phyloP scores from a whole-genome alignment of 441 rosid genomes.

The Capsella rubella region DNA sequence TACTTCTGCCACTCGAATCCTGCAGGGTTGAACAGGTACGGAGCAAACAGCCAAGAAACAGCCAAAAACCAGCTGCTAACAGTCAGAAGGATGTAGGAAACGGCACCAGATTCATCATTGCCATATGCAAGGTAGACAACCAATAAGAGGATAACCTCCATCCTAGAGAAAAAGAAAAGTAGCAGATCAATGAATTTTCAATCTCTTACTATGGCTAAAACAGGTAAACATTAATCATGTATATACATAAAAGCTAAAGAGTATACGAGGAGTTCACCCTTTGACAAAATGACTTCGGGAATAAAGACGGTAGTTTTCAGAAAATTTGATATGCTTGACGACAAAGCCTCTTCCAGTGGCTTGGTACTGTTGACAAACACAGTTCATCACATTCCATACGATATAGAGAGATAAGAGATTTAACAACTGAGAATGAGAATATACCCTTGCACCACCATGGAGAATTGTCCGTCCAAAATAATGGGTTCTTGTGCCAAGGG shows the following conservation, averaged over 20 bases:
- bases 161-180: slow-evolving; percentile 54
- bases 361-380: slow-evolving; percentile 74
- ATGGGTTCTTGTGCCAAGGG: slow-evolving; percentile 96
- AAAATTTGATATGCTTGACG: slow-evolving; percentile 89
- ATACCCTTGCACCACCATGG: slow-evolving; percentile 99
- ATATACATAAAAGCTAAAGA: slow-evolving; percentile 12
- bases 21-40: slow-evolving; percentile 96
- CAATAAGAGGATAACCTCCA: slow-evolving; percentile 88
- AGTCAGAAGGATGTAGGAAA: slow-evolving; percentile 84
- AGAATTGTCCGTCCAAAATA: slow-evolving; percentile 98
- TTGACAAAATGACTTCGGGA: slow-evolving; percentile 99
- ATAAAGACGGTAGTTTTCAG: slow-evolving; percentile 96
- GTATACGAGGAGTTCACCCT: slow-evolving; percentile 55
- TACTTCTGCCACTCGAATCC: slow-evolving; percentile 99
- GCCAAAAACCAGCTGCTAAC: slow-evolving; percentile 99
- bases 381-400: slow-evolving; percentile 32
- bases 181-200: slow-evolving; percentile 38
- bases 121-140: slow-evolving; percentile 92
- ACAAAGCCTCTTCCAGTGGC: slow-evolving; percentile 99
- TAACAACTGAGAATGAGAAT: slow-evolving; percentile 37
- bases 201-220: slow-evolving; percentile 25
- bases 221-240: slow-evolving; percentile 10
- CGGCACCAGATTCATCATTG: slow-evolving; percentile 76
- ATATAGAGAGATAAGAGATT: slow-evolving; percentile 18
- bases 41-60: slow-evolving; percentile 97